Evolutionary conservation across 2,329 filamentous ascomycete genomes (phyloP), one percentile per base, ranked within the genome.

Genomic region (Colletotrichum caudatum): DNA sequence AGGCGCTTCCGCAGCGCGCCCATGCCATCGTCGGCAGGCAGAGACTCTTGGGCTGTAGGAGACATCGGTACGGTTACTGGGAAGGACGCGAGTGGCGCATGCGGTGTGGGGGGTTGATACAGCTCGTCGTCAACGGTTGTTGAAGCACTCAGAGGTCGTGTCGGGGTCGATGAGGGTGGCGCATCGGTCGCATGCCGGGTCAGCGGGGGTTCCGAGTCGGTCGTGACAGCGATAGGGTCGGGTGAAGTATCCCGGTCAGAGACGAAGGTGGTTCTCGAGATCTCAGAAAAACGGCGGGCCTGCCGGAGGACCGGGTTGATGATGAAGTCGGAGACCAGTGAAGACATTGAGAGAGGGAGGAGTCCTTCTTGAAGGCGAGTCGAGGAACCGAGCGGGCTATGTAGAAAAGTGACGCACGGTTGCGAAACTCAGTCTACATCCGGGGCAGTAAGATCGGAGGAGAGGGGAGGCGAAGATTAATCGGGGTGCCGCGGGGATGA

Each of bases 21-120:
- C 91, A 94, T 95, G 56, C 93, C 93, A 84, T 96, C 93, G 77
- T 95, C 92, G 78, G 92, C 93, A 1, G 93, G 93, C 51, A 94
- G 79, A 51, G 78, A 72, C 57, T 59, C 66, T 60, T 59, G n/a
- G 44, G 53, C 60, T 16, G 33, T 57, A 23, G 66, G 44, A 26
- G 53, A 56, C 62, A 65, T 69, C 20, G 70, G 59, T 8, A 46
- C 48, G 33, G 58, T 48, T n/a, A 58, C 65, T n/a, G 61, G 65
- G 20, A 33, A 53, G 7, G 59, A 48, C 64, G 61, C 33, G 66
- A 14, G 26, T 33, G 63, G 39, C 51, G 41, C 53, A 71, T 58
- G 44, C 53, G 61, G 18, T 62, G 54, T 71, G 35, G 74, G 73
- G 33, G 71, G 69, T 59, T 75, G 74, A 20, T 48, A 12, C 20